Base-by-base conservation (phyloP, 176 grass and related monocot species). In the Oryza rufipogon region DNA sequence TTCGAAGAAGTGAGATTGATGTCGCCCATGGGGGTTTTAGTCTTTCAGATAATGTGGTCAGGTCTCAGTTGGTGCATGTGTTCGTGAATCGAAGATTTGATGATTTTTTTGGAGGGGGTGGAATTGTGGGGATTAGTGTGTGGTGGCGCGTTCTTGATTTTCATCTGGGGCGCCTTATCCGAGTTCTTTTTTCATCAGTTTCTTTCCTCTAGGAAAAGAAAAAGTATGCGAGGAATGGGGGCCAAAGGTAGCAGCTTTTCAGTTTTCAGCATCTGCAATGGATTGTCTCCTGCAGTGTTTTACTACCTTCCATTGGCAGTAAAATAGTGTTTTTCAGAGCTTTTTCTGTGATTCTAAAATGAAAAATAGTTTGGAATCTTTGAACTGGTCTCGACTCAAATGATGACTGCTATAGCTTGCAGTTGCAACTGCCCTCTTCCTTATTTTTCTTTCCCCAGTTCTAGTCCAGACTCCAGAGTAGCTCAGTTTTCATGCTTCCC, bases 351-450 rank as follows among this genome's bases (percentile, higher is more conserved):
- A 83, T 89, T 81, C 78, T 77, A 73, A 77, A 73, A 71, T 52
- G 69, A 78, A 73, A 67, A 91, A 67, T 89, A 73, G 76, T 5
- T 72, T 77, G 86, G 88, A 93, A 93, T 93, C 88, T 91, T 91
- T 89, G 80, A 79, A 89, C 70, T 89, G 83, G 86, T 91, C 90
- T 93, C 70, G 44, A 46, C 78, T 88, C 52, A 78, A 81, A 96
- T 93, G 78, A 88, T 96, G 80, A 73, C 38, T 85, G 86, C 83
- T 86, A 60, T 71, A 87, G 84, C 78, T 93, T 91, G 73, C 77
- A 70, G 80, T 86, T 88, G 78, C 80, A 87, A 78, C 79, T 65
- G 77, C 74, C 47, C 56, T 83, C 74, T 82, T 87, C 60, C 44
- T 71, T 63, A 56, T 77, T 83, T 71, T 71, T 80, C 52, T 67